phyloP scores from a whole-genome alignment of 2,329 filamentous ascomycete genomes.

The Sclerotinia borealis region DNA sequence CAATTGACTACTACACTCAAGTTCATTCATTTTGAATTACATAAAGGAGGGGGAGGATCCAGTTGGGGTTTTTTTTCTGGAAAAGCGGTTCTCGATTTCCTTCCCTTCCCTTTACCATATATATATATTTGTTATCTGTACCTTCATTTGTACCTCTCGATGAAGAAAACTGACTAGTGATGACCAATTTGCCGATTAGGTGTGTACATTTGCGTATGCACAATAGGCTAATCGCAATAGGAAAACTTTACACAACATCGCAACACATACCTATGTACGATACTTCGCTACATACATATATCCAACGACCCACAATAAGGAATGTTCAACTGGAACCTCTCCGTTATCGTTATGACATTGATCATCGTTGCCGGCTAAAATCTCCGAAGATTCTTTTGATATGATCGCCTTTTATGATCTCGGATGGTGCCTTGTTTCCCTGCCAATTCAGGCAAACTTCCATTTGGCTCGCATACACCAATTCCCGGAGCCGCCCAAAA shows the following conservation, averaged over 20 bases:
- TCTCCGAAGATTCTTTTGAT: not conserved
- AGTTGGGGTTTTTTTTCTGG: constrained; percentile 8
- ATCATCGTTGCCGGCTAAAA: constrained; percentile 1
- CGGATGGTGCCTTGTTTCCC: not conserved
- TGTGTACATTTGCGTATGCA: constrained; percentile 9
- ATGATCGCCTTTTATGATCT: constrained; percentile 11
- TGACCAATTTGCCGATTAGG: not conserved
- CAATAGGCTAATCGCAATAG: constrained; percentile 9
- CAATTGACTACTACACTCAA: constrained; percentile 28
- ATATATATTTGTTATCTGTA: constrained; percentile 1
- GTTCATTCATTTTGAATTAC: constrained; percentile 20
- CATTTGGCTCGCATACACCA: not conserved
- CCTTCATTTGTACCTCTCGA: not conserved
- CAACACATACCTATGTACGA: not conserved
- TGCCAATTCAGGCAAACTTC: not conserved
- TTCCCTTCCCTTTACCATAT: constrained; percentile 3
- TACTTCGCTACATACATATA: not conserved
- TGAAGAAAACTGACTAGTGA: constrained; percentile 9
- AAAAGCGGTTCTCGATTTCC: constrained; percentile 13
- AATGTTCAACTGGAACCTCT: not conserved
- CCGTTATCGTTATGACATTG: not conserved
- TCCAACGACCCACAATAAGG: not conserved
- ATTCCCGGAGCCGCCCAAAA: constrained; percentile 11
- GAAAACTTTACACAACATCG: constrained; percentile 4
- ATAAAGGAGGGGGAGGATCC: constrained; percentile 26